Base-by-base conservation (phyloP, 139 green algal genomes). In the Zygnema circumcarinatum region DNA sequence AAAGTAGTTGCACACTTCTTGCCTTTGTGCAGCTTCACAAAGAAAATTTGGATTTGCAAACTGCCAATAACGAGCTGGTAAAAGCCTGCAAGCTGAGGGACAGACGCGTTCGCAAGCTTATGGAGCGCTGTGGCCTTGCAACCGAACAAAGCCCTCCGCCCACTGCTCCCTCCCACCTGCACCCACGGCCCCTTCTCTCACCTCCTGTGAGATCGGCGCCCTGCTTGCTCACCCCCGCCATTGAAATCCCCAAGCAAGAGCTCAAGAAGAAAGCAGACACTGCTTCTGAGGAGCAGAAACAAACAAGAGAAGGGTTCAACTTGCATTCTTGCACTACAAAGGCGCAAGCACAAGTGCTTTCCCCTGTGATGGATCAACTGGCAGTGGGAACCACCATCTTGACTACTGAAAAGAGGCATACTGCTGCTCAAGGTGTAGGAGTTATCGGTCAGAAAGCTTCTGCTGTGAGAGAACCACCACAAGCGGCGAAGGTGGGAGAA, bases 11-110 rank as follows among this genome's bases (percentile, higher is more conserved):
- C n/a, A n/a, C n/a, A n/a, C n/a, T n/a, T n/a, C n/a, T n/a, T n/a
- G n/a, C n/a, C n/a, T 83, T 21, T 83, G 75, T 83, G 38, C 75
- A 83, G 75, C 75, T 83, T 21, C 75, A 53, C n/a, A 56, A 83
- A 25, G 75, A 83, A 74, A 83, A 83, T 11, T 62, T 83, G 7
- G 36, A 68, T 52, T 36, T 83, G 20, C n/a, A 83, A 35, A 53
- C 75, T 7, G 32, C 36, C 32, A 83, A 68, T 74, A 53, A 38
- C 36, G 75, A 83, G 2, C 38, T 83, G 3, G 36, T 33, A 21
- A 83, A 53, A 21, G 38, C 36, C n/a, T 83, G 75, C 53, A 47
- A 40, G 3, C 7, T 62, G 29, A 33, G 36, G 36, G 75, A 83
- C 36, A 47, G 75, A 3, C 38, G 75, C 21, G 20, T 68, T 38